These are phyloP conservation scores for Stachybotrys elegans DNA, from an alignment of 2,329 filamentous ascomycete genomes.

Conservation along the genomic window DNA sequence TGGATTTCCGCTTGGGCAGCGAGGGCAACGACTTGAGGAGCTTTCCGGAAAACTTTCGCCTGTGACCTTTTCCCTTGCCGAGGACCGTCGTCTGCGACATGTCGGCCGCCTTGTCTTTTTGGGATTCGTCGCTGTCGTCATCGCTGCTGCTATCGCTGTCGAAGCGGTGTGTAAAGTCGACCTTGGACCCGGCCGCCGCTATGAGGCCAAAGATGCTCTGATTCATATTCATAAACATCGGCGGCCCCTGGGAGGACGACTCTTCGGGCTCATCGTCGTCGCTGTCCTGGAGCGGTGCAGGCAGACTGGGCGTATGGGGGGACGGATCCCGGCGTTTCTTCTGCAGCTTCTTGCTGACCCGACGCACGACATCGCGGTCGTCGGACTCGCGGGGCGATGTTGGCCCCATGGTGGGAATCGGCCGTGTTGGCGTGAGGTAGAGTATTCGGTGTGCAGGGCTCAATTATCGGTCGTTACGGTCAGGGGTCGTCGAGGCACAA, in stretches of 20 bases:
- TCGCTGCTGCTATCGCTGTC: slow-evolving; percentile 78
- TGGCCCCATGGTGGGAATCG: too few species aligned
- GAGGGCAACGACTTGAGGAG: slow-evolving; percentile 62
- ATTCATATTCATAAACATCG: slow-evolving; percentile 71
- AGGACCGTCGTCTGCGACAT: slow-evolving; percentile 39
- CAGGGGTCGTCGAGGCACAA: too few species aligned
- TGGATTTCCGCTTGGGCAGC: slow-evolving; percentile 42
- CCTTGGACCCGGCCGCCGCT: slow-evolving; percentile 76
- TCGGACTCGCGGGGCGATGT: slow-evolving; percentile 17
- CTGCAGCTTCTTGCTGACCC: slow-evolving; percentile 37
- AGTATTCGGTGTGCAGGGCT: too few species aligned
- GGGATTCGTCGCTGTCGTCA: slow-evolving; percentile 50
- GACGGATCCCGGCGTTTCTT: slow-evolving; percentile 37
- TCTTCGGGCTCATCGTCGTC: slow-evolving; percentile 46
- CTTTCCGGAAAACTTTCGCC: slow-evolving; percentile 59
- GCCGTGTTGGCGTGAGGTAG: too few species aligned
- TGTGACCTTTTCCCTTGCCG: slow-evolving; percentile 36
- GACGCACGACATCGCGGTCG: slow-evolving; percentile 32
- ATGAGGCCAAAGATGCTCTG: slow-evolving; percentile 94
- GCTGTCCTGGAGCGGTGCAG: slow-evolving; percentile 46
- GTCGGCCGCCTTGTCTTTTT: slow-evolving; percentile 34
- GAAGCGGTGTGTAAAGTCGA: slow-evolving; percentile 77
- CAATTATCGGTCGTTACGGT: too few species aligned
- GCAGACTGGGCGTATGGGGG: slow-evolving; percentile 38
- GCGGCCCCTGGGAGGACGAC: slow-evolving; percentile 35